These are phyloP conservation scores for Flaveria trinervia DNA, from an alignment of 129 eudicot species.

Conservation along the genomic window DNA sequence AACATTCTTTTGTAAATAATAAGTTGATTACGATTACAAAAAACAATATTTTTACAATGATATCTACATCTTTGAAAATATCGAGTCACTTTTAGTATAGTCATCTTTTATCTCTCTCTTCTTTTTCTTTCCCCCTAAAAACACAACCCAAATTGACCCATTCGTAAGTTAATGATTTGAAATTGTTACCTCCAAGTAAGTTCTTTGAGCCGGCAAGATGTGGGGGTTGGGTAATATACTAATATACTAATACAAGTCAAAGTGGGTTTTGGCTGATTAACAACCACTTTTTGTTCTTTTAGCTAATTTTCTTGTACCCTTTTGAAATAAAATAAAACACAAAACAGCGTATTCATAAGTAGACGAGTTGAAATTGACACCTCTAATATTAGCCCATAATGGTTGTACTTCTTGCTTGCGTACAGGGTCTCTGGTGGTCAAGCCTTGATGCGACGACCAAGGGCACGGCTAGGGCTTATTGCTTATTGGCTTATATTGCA, in stretches of 20 bases:
- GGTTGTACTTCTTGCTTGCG: background rate
- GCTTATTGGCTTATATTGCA: conserved; percentile 83
- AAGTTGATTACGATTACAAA: background rate
- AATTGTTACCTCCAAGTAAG: background rate
- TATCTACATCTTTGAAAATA: background rate
- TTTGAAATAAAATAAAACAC: background rate
- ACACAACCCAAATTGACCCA: background rate
- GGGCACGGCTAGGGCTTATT: conserved; percentile 77
- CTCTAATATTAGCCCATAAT: background rate
- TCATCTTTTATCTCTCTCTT: background rate
- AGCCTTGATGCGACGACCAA: conserved; percentile 81
- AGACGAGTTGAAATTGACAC: background rate
- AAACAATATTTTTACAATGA: background rate
- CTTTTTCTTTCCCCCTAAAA: too few relatives aligned
- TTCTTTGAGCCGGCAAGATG: background rate
- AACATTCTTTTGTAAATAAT: background rate
- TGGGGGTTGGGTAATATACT: background rate
- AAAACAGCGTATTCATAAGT: background rate
- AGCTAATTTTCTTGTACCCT: background rate
- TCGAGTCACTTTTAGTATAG: too few relatives aligned
- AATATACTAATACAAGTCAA: background rate
- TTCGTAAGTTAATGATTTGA: background rate
- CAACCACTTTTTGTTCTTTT: background rate
- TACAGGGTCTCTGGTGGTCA: conserved; percentile 86
- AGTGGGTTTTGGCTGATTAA: background rate